These are phyloP conservation scores for Globisporangium echinulatum DNA, from an alignment of 352 stramenopile species.

Conservation along the genomic window DNA sequence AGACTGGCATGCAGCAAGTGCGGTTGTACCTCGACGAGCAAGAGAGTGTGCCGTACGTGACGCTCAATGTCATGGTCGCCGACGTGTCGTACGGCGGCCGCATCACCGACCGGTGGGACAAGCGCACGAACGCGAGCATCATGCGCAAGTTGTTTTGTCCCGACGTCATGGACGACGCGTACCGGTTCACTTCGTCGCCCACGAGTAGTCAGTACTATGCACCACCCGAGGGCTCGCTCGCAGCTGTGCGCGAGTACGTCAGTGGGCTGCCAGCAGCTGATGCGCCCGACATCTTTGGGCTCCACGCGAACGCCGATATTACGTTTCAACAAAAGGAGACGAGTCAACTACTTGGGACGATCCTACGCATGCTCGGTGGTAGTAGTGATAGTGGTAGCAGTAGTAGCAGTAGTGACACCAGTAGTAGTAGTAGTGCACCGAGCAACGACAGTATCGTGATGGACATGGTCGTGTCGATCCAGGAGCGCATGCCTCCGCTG, in stretches of 20 bases:
- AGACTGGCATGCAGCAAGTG: slow-evolving; percentile 91
- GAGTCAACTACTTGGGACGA: slow-evolving; percentile 57
- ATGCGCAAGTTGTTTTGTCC: slow-evolving; percentile 90
- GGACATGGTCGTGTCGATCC: slow-evolving; percentile 78
- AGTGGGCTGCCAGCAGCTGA: slow-evolving; percentile 74
- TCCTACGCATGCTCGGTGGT: slow-evolving; percentile 56
- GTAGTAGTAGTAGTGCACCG: slow-evolving; percentile 32
- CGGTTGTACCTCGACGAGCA: slow-evolving; percentile 93
- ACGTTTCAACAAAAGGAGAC: slow-evolving; percentile 93
- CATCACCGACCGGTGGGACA: slow-evolving; percentile 94
- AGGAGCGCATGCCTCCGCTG: slow-evolving; percentile 63
- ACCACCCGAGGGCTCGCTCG: slow-evolving; percentile 52
- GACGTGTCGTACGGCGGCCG: slow-evolving; percentile 94
- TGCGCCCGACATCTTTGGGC: slow-evolving; percentile 87
- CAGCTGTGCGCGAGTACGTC: slow-evolving; percentile 79
- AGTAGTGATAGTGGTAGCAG: slow-evolving; percentile 33
- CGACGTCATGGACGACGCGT: slow-evolving; percentile 84
- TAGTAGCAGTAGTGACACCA: slow-evolving; percentile 21
- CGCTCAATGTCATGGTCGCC: slow-evolving; percentile 92
- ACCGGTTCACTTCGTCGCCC: slow-evolving; percentile 69
- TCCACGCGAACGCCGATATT: slow-evolving; percentile 93
- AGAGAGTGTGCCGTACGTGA: slow-evolving; percentile 89
- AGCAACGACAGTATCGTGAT: slow-evolving; percentile 78
- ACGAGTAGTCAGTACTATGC: slow-evolving; percentile 60
- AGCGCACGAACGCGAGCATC: slow-evolving; percentile 92